phyloP scores from a whole-genome alignment of 2,329 filamentous ascomycete genomes.

The Colletotrichum higginsianum region DNA sequence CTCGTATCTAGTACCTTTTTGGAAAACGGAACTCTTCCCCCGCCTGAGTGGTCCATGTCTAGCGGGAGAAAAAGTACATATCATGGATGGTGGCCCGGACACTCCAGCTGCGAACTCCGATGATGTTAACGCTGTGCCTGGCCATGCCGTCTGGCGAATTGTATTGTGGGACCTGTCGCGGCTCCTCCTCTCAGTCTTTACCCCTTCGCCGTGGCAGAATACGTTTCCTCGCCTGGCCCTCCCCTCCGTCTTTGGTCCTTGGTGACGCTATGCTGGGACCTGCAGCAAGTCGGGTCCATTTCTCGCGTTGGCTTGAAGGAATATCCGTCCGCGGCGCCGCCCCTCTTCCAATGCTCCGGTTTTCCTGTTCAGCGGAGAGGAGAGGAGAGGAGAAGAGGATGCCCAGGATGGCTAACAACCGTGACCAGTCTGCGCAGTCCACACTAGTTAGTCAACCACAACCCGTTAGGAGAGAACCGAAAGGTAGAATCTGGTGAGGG shows the following conservation, averaged over 20 bases:
- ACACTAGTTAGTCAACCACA: neutral
- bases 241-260: slow-evolving; percentile 31
- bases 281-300: slow-evolving; percentile 38
- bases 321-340: slow-evolving; percentile 26
- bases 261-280: slow-evolving; percentile 41
- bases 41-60: slow-evolving; percentile 10
- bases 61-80: slow-evolving; percentile 26
- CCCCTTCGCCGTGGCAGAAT: neutral
- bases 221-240: slow-evolving; percentile 27
- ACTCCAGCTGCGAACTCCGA: slow-evolving; percentile 17
- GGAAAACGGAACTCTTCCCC: slow-evolving; percentile 30
- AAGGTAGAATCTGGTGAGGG: slow-evolving; percentile 22
- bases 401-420: slow-evolving; percentile 2
- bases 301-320: slow-evolving; percentile 39
- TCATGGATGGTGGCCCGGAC: neutral
- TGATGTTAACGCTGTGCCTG: slow-evolving; percentile 24
- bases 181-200: slow-evolving; percentile 6
- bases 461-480: slow-evolving; percentile 5
- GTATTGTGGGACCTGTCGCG: slow-evolving; percentile 12
- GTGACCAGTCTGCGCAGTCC: neutral
- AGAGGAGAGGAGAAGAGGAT: neutral
- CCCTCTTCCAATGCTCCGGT: slow-evolving; percentile 35
- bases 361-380: slow-evolving; percentile 31
- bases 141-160: slow-evolving; percentile 1
- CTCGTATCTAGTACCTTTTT: slow-evolving; percentile 2